Evolutionary conservation across 352 stramenopile species (phyloP).

Genomic region (Phytopythium sindhum): DNA sequence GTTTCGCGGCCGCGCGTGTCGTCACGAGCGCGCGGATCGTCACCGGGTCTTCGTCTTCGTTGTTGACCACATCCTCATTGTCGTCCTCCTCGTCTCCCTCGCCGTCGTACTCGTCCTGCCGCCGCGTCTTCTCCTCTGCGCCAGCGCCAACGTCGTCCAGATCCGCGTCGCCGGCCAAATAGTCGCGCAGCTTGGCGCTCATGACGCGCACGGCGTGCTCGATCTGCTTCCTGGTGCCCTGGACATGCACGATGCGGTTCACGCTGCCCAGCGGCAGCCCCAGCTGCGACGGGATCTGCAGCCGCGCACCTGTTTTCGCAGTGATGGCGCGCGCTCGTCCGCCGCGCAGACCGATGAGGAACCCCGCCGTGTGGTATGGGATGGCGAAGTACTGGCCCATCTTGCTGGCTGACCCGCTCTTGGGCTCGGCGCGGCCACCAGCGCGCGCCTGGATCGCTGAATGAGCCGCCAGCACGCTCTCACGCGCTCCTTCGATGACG

Average conservation of each 20-base stretch:
- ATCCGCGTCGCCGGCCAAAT: conserved; percentile 23
- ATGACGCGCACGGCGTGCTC: conserved; percentile 38
- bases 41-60: conserved; percentile 37
- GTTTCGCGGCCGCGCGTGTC: conserved; percentile 33
- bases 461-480: conserved; percentile 32
- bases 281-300: conserved; percentile 52
- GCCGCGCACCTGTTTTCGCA: conserved; percentile 43
- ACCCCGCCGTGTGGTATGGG: conserved; percentile 39
- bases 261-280: conserved; percentile 54
- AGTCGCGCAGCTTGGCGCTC: conserved; percentile 29
- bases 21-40: conserved; percentile 50
- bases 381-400: conserved; percentile 65
- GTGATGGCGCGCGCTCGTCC: conserved; percentile 31
- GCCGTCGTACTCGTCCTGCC: neutral
- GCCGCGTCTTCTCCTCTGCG: neutral
- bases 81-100: neutral
- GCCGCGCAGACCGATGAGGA: conserved; percentile 51
- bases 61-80: neutral
- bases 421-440: conserved; percentile 36
- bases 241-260: conserved; percentile 64
- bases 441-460: conserved; percentile 35
- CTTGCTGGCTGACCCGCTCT: conserved; percentile 17
- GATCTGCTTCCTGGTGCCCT: conserved; percentile 43
- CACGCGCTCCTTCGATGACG: conserved; percentile 29
- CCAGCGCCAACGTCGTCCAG: neutral